Base-by-base conservation (phyloP, 169 alveolate species). In the Plasmodium inui region DNA sequence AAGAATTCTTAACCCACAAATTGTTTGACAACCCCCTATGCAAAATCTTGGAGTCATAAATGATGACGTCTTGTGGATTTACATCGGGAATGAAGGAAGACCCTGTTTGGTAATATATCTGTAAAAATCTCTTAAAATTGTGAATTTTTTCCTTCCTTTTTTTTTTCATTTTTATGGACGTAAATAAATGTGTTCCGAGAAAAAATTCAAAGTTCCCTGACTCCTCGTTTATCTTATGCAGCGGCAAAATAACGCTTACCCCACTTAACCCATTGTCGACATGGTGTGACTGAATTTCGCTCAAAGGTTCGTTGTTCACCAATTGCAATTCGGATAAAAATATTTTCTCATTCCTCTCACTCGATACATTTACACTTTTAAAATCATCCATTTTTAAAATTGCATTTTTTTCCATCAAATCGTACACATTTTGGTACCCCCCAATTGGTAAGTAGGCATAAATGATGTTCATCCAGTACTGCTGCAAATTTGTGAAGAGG, bases 171-270 rank as follows among this genome's bases (percentile, higher is more conserved):
- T 76, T 86, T 44, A 74, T n/a, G 28, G 86, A 86, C n/a, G 93
- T 76, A 71, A 86, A 86, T 74, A 76, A 76, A 86, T 86, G 93
- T 14, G 88, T 86, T 74, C 93, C 93, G 17, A 79, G 41, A 53
- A 86, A 86, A 86, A 86, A 86, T 76, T 86, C 93, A 32, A 86
- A 86, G 26, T 86, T 86, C n/a, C 93, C 93, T 22, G 93, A 86
- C 19, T 86, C 73, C 41, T 86, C 82, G 71, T 86, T 74, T 76
- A 86, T 74, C 71, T 55, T 86, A 32, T 86, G 76, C 34, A 86
- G 32, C 12, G 93, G 93, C 50, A 86, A 50, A 74, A 86, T 86
- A 17, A 86, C 80, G 22, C 70, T 72, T 78, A 86, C 10, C 4
- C 93, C 93, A 86, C 50, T 78, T 50, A 76, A 8, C 14, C 93